Percentiles rank a stretch among this genome's conserved stretches.
Conservation (phyloP, 2,329 filamentous ascomycete genomes). For the Cladosporium halotolerans region DNA sequence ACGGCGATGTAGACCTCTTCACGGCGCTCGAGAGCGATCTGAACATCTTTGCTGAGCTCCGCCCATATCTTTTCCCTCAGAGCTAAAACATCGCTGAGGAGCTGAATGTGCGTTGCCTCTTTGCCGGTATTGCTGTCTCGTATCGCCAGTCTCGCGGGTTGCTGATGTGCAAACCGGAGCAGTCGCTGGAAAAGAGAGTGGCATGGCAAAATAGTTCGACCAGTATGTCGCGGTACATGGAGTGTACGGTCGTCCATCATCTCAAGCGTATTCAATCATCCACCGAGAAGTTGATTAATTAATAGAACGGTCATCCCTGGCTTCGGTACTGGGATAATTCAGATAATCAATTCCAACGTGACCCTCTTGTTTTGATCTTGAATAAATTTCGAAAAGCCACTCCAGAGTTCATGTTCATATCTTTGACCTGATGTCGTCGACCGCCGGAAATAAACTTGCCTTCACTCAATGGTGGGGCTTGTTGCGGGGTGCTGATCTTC, state of each 20-base stretch:
- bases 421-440: not conserved
- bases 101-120: conserved; percentile 36
- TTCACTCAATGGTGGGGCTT: not conserved
- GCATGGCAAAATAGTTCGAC: conserved; percentile 26
- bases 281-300: too few relatives aligned
- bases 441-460: conserved; percentile 3
- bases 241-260: conserved; percentile 22
- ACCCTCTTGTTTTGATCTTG: too few relatives aligned
- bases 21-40: conserved; percentile 26
- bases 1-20: conserved; percentile 41
- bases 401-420: conserved; percentile 11
- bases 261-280: too few relatives aligned
- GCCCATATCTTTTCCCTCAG: conserved; percentile 35
- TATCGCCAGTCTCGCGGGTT: conserved; percentile 33
- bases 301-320: too few relatives aligned
- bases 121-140: conserved; percentile 34
- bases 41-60: conserved; percentile 24
- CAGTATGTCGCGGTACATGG: conserved; percentile 18
- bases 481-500: conserved; percentile 6
- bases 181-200: conserved; percentile 36
- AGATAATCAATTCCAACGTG: too few relatives aligned
- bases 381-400: too few relatives aligned
- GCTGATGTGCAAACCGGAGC: conserved; percentile 34
- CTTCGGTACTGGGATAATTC: too few relatives aligned
- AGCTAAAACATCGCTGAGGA: conserved; percentile 40